Conservation (phyloP, 441 rosid genomes). For the Gossypium gossypioides region DNA sequence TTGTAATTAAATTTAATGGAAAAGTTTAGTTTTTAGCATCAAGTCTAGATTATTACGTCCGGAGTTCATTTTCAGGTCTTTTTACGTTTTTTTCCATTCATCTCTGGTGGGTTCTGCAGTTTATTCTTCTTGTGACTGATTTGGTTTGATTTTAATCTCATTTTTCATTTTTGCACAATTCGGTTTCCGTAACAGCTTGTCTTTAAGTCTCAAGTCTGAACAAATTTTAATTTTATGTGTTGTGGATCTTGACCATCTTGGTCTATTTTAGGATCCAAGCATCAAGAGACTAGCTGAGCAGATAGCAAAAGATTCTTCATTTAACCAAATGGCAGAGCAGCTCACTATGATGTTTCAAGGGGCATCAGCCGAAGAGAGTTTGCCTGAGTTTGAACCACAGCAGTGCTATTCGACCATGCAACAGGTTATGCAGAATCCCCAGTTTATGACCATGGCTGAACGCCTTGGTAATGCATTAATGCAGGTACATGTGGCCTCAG, state of each 20-base stretch:
- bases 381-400: conserved; percentile 66
- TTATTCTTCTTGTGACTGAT: no score
- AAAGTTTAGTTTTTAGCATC: no score
- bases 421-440: conserved; percentile 89
- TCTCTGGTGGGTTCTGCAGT: no score
- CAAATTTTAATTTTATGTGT: neutral
- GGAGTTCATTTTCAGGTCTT: no score
- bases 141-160: no score
- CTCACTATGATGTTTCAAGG: conserved; percentile 70
- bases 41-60: no score
- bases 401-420: conserved; percentile 76
- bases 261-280: conserved; percentile 65
- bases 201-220: neutral
- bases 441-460: conserved; percentile 87
- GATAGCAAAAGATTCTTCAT: conserved; percentile 86
- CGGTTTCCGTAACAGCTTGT: neutral
- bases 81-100: no score
- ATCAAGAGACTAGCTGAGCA: conserved; percentile 82
- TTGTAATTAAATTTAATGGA: no score
- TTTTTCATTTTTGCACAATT: no score
- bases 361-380: conserved; percentile 36
- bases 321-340: conserved; percentile 95
- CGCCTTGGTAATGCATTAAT: conserved; percentile 79
- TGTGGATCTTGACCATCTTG: neutral
- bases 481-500: conserved; percentile 42